phyloP scores from a whole-genome alignment of 1,284 basidiomycete species.

The Ustilago esculenta region DNA sequence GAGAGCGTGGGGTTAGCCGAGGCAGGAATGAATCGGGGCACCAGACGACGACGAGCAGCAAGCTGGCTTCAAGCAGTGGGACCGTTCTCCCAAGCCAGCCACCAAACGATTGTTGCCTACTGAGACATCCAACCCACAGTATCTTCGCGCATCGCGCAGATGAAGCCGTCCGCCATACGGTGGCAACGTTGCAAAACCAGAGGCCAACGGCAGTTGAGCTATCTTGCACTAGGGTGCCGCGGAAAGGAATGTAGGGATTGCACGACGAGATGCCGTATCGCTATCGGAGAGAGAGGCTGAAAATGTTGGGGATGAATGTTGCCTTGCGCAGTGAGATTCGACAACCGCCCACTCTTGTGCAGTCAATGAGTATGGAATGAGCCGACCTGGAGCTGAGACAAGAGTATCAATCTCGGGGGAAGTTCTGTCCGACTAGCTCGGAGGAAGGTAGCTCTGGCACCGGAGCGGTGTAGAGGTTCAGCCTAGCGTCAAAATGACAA shows the following conservation, averaged over 20 bases:
- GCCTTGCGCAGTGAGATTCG: background rate
- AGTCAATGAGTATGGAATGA: too few relatives aligned
- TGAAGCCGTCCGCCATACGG: conserved; percentile 1
- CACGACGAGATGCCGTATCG: background rate
- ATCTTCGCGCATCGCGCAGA: background rate
- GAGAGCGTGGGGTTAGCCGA: conserved; percentile 9
- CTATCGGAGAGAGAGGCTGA: background rate
- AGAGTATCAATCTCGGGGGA: background rate
- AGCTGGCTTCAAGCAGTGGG: too few relatives aligned
- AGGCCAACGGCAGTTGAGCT: too few relatives aligned
- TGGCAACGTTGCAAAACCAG: background rate
- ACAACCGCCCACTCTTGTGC: background rate
- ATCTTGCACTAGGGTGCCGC: too few relatives aligned
- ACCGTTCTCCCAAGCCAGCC: too few relatives aligned
- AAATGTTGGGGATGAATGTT: background rate
- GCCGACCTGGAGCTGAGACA: too few relatives aligned
- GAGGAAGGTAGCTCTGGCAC: background rate
- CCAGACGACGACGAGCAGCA: too few relatives aligned
- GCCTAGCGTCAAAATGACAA: too few relatives aligned
- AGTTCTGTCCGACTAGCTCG: conserved; percentile 1
- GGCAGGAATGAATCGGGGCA: background rate
- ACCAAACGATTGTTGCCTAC: too few relatives aligned
- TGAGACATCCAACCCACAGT: background rate
- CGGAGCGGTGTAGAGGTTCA: too few relatives aligned
- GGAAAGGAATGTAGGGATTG: background rate